These are phyloP conservation scores for Diaporthe citriasiana DNA, from an alignment of 2,329 filamentous ascomycete species.

Conservation along the genomic window DNA sequence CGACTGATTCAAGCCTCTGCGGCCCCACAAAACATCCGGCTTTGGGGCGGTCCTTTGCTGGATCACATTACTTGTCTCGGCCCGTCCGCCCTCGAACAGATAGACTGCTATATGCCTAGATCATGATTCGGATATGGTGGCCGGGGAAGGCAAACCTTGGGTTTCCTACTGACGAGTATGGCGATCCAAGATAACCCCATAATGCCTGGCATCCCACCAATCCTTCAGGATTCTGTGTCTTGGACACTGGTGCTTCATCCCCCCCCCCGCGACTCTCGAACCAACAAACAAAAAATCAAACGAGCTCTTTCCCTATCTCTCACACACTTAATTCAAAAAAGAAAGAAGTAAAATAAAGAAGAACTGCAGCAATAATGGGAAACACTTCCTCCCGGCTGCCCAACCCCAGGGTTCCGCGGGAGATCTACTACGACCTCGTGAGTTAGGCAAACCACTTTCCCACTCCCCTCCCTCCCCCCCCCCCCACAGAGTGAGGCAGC, in stretches of 20 bases:
- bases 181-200: background rate
- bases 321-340: background rate
- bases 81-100: background rate
- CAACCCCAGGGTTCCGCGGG: background rate
- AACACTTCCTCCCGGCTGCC: slow-evolving; percentile 8
- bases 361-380: background rate
- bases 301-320: background rate
- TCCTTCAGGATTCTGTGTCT: background rate
- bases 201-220: background rate
- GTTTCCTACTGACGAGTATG: background rate
- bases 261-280: background rate
- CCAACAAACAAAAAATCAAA: background rate
- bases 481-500: too few species aligned
- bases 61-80: background rate
- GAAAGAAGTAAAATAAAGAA: background rate
- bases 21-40: background rate
- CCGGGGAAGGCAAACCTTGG: too few species aligned
- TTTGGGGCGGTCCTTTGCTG: background rate
- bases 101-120: background rate
- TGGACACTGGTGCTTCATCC: background rate
- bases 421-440: slow-evolving; percentile 23
- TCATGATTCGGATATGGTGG: background rate
- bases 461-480: background rate
- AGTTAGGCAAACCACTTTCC: background rate
- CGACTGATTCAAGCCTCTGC: background rate